Percentiles rank a stretch among this genome's conserved stretches.
Conservation (phyloP, 441 rosid genomes). For the Pelargonium exstipulatum region DNA sequence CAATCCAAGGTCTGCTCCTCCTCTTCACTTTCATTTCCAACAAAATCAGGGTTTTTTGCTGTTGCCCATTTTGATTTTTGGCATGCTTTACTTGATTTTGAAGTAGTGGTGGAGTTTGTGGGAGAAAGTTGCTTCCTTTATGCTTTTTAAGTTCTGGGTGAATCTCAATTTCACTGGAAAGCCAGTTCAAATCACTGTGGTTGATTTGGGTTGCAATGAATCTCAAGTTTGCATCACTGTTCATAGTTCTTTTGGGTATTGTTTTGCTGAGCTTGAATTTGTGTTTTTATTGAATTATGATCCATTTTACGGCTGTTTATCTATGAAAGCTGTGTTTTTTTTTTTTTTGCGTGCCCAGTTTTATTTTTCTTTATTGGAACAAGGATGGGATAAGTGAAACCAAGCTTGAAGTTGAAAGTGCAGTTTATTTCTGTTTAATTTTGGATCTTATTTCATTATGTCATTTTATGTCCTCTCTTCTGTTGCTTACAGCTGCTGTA, state of each 20-base stretch:
- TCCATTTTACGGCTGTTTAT: not conserved
- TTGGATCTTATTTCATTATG: not conserved
- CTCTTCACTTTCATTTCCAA: too few relatives aligned
- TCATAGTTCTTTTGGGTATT: conserved; percentile 3
- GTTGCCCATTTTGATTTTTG: conserved; percentile 17
- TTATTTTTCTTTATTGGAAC: not conserved
- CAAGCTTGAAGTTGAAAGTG: not conserved
- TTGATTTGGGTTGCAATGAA: not conserved
- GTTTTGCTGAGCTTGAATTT: not conserved
- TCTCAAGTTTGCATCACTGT: not conserved
- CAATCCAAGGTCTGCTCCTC: too few relatives aligned
- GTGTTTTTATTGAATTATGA: not conserved
- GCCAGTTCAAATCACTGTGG: conserved; percentile 4
- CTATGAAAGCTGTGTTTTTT: not conserved
- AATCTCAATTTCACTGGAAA: not conserved
- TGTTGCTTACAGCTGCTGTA: too few relatives aligned
- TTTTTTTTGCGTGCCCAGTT: not conserved
- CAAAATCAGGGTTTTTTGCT: conserved; percentile 17
- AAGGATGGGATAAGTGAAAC: not conserved
- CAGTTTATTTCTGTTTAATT: not conserved
- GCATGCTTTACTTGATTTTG: not conserved
- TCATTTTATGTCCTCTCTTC: not conserved
- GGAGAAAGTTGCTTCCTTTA: not conserved
- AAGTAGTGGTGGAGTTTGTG: not conserved
- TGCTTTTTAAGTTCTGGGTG: not conserved